Evolutionary conservation across 768 basidiomycete species (phyloP), one percentile per base, ranked within the genome.

Genomic region (Pleurotus tuoliensis): DNA sequence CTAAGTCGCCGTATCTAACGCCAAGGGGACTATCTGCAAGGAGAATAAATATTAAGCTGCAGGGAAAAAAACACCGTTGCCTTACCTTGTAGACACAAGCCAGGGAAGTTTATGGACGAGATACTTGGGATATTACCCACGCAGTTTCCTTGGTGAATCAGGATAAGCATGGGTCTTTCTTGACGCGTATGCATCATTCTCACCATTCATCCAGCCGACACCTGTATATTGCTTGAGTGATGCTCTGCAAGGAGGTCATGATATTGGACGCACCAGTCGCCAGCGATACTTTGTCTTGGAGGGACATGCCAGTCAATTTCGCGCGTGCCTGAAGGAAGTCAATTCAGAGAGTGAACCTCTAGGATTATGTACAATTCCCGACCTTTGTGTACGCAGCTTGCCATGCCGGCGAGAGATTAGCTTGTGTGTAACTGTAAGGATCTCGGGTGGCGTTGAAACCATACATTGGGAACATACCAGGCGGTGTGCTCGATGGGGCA

Each of bases 231-330:
- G 5, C 24, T 47, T 16, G 5, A 20, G 46, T 8, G 24, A 6
- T 20, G 15, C 2, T 24, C 8, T 18, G 50, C 52, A 53, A 65
- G 66, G 5, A 2, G 12, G 18, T 11, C 8, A 3, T 3, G 12
- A 12, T 18, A 2, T 25, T 5, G 34, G 11, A 51, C 59, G 65
- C 58, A 69, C 83, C 83, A 22, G 83, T 86, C 0, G 76, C 80
- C 12, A 86, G 67, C 55, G 76, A 76, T 25, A 83, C 78, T 62
- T 85, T 83, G 58, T 86, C 82, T 56, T 81, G 71, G 5, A 81
- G 61, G 2, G 81, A 80, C 58, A 82, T 71, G 55, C 81, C 76
- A 5, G 73, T 65, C 4, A 88, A 72, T 0, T 79, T 76, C 5
- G 72, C 68, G 63, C 70, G 67, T 1, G 82, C 82, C 82, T 83